phyloP scores from a whole-genome alignment of 768 basidiomycete species.

The Rhizopogon sp. region DNA sequence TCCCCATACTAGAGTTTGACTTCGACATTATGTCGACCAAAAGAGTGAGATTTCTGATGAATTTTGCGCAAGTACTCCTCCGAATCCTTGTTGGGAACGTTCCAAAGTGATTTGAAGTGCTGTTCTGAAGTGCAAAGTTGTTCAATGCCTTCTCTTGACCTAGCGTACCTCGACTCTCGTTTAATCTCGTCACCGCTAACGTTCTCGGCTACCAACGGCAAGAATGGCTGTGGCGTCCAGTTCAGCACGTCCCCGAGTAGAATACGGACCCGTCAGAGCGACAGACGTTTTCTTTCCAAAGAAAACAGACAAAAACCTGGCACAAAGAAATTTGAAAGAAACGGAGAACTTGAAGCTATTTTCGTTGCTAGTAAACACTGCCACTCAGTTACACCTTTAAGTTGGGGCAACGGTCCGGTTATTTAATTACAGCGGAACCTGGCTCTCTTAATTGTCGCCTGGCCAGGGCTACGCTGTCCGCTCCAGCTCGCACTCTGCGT shows the following conservation, averaged over 20 bases:
- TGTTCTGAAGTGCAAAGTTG: background rate
- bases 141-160: background rate
- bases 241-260: background rate
- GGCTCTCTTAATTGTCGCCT: too few relatives aligned
- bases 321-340: too few relatives aligned
- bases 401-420: too few relatives aligned
- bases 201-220: background rate
- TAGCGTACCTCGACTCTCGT: background rate
- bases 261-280: background rate
- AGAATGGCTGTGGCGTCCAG: background rate
- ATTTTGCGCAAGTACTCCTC: background rate
- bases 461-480: too few relatives aligned
- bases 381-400: background rate
- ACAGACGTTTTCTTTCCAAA: background rate
- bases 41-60: background rate
- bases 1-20: slow-evolving; percentile 7
- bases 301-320: background rate
- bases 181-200: background rate
- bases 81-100: background rate
- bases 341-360: background rate
- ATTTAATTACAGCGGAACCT: too few relatives aligned
- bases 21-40: slow-evolving; percentile 14
- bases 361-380: background rate
- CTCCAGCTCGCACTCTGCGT: too few relatives aligned
- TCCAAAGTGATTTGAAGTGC: background rate